phyloP scores from a whole-genome alignment of 2,329 filamentous ascomycete species.

The Cercospora beticola region DNA sequence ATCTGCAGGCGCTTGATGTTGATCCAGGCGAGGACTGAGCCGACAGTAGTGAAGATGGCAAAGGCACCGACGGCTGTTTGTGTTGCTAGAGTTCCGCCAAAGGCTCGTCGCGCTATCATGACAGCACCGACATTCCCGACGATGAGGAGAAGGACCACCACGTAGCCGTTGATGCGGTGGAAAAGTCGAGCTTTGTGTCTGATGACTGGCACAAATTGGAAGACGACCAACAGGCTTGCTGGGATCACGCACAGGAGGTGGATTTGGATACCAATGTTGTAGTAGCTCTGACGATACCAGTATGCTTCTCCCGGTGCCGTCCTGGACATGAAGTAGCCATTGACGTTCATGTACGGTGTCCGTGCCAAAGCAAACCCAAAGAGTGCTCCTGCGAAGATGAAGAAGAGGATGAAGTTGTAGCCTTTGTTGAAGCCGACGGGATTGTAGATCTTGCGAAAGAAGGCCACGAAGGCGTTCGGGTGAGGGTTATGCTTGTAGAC shows the following conservation, averaged over 20 bases:
- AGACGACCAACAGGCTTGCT: constrained; percentile 41
- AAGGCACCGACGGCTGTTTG: constrained; percentile 50
- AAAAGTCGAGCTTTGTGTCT: constrained; percentile 52
- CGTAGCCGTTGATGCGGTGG: constrained; percentile 62
- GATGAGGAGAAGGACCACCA: constrained; percentile 51
- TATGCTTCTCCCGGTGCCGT: constrained; percentile 48
- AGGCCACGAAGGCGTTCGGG: constrained; percentile 26
- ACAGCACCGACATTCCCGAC: constrained; percentile 52
- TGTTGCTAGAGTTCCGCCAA: constrained; percentile 56
- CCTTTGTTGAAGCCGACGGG: constrained; percentile 56
- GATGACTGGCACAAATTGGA: constrained; percentile 47
- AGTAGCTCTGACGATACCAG: constrained; percentile 40
- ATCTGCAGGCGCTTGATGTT: constrained; percentile 63
- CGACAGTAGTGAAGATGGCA: constrained; percentile 47
- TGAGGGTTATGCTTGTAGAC: constrained; percentile 16
- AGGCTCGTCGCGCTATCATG: constrained; percentile 53
- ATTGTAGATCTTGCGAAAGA: constrained; percentile 40
- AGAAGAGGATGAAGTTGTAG: constrained; percentile 59
- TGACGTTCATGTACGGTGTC: constrained; percentile 52
- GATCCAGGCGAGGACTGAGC: constrained; percentile 51
- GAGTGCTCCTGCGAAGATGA: constrained; percentile 34
- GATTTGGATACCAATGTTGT: constrained; percentile 44
- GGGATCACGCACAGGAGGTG: constrained; percentile 46
- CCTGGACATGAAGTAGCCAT: constrained; percentile 30
- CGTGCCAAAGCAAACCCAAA: constrained; percentile 53